Base-by-base conservation (phyloP, 2,329 filamentous ascomycete species). In the Hypocreales sp. region DNA sequence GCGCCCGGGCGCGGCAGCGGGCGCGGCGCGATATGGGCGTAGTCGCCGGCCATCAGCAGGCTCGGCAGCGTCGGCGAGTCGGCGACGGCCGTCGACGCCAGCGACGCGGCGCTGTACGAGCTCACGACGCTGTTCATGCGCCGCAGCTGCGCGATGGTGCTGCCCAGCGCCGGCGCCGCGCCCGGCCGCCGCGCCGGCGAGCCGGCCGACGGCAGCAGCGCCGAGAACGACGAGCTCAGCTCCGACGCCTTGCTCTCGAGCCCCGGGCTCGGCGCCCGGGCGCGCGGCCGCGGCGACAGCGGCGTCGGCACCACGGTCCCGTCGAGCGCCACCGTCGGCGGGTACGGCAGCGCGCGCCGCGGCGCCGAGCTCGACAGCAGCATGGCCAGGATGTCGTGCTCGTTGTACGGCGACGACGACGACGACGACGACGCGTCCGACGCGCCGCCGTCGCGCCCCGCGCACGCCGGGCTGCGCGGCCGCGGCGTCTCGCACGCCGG, bases 41-140 rank as follows among this genome's bases (percentile, higher is more conserved):
- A n/a, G n/a, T n/a, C n/a, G 20, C 48, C 51, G 14, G 55, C 55
- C 24, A 51, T 51, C 15, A 56, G 37, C 11, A 58, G 41, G 0
- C 37, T 42, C 1, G 55, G 51, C 12, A 61, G 36, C 7, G 54
- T 57, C 2, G 56, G 52, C 22, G 55, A 59, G 8, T 50, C 47
- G 0, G 39, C 36, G 11, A 35, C 26, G 31, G 30, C n/a, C 10
- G 41, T 39, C 7, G 47, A 55, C 2, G 40, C 39, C 23, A 51
- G 38, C 1, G 59, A 58, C 2, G 51, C 49, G 12, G 45, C 43
- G 47, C 60, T 63, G 30, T 54, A 50, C 3, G 55, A 50, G 38
- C 57, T 64, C 24, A 65, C 40, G 28, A 60, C 47, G 44, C 61
- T 68, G 48, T 72, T 70, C 64, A 70, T 71, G 27, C 65, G 55